Evolutionary conservation across 2,329 filamentous ascomycete species (phyloP), one percentile per base, ranked within the genome.

Genomic region (Colletotrichum incanum): DNA sequence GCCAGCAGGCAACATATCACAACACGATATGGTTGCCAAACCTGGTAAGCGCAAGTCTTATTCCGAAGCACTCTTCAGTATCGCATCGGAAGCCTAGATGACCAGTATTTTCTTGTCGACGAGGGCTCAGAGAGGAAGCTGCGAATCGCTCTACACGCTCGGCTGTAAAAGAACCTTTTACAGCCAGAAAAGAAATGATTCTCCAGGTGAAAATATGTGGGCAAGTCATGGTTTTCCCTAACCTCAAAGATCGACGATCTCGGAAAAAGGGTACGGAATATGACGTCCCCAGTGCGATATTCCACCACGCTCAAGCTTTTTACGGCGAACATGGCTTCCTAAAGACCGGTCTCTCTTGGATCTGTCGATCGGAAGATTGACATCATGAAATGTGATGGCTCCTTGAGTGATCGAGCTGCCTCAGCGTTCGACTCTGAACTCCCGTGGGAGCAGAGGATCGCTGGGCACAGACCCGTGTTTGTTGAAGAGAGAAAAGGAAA

Each of bases 281-380:
- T 95, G 91, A 91, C 89, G 89, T 88, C 92, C 87, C 86, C 86
- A 84, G 84, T 84, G 82, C 75, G 76, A 84, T 81, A 84, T 73
- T 85, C 85, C 85, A 86, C 89, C 87, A 89, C 90, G 89, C 89
- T 94, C 92, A 92, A 65, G 85, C 87, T 88, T 87, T 84, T 85
- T 77, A 85, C 82, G 84, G 89, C 91, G 91, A 93, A 87, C 90
- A 89, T 88, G 89, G 90, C 88, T 87, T 85, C 85, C 83, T 84
- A 83, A 86, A 85, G 82, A 67, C 86, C 84, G 83, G 85, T 96
- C 89, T 79, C 83, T 98, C 92, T 97, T 83, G 94, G 92, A 96
- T 92, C 93, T 96, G 95, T 97, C 94, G 93, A 95, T 94, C 91
- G 93, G 93, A 95, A 87, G 84, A 94, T 93, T 91, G 89, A 93